Evolutionary conservation across 1,284 basidiomycete genomes (phyloP).

Genomic region (Laetiporus sulphureus): DNA sequence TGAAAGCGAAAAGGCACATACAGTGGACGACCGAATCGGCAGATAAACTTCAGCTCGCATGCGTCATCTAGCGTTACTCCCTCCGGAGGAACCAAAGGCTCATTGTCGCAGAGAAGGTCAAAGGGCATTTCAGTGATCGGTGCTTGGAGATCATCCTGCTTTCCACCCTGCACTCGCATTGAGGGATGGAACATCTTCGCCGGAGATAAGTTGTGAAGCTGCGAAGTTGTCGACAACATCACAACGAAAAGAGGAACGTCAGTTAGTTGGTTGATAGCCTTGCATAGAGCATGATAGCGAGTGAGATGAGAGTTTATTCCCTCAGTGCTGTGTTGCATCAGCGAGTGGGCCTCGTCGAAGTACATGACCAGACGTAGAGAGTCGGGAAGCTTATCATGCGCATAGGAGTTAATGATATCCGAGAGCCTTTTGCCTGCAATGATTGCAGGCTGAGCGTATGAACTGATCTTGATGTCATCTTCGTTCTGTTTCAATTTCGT

Average conservation of each 20-base stretch:
- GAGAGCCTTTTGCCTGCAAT: no score
- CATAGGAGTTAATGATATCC: no score
- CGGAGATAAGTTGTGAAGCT: no score
- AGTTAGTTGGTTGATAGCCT: no score
- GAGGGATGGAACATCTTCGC: neutral
- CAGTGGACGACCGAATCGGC: conserved; percentile 5
- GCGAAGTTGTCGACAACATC: no score
- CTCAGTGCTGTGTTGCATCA: neutral
- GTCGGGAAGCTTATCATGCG: no score
- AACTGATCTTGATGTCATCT: no score
- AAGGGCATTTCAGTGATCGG: conserved; percentile 3
- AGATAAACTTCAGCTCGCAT: neutral
- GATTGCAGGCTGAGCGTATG: no score
- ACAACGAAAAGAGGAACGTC: no score
- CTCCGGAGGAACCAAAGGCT: neutral
- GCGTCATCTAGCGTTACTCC: neutral
- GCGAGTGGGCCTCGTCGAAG: conserved; percentile 5
- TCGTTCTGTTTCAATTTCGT: no score
- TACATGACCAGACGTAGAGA: neutral
- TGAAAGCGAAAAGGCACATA: neutral
- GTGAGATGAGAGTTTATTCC: no score
- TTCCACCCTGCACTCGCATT: neutral
- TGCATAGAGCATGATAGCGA: no score
- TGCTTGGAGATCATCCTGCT: neutral
- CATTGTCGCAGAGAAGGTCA: neutral